Percentiles rank a stretch among this genome's conserved stretches.
Conservation (phyloP, 208 protist species). For the Acanthamoeba sp. region DNA sequence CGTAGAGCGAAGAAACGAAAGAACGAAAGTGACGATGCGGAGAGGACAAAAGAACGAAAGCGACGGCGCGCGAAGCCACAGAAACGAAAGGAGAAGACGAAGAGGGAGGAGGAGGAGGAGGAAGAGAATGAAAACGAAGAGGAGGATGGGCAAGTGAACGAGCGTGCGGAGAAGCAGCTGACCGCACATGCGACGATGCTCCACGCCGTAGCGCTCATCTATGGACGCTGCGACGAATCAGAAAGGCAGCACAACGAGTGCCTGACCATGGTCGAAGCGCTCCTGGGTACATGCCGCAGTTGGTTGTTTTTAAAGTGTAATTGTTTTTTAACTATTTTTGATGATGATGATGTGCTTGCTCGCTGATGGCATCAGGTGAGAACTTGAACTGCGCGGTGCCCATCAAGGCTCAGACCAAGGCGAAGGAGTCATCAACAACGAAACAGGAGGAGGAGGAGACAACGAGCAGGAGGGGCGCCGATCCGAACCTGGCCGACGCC, state of each 20-base stretch:
- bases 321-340: too few relatives aligned
- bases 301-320: too few relatives aligned
- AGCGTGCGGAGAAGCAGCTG: too few relatives aligned
- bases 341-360: too few relatives aligned
- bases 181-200: too few relatives aligned
- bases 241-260: background rate
- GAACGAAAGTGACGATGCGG: background rate
- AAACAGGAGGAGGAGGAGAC: too few relatives aligned
- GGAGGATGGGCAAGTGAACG: background rate
- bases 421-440: too few relatives aligned
- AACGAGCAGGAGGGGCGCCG: background rate
- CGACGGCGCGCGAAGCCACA: background rate
- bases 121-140: background rate
- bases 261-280: too few relatives aligned
- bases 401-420: background rate
- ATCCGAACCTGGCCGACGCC: background rate
- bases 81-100: background rate
- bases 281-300: too few relatives aligned
- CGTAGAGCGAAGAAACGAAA: too few relatives aligned
- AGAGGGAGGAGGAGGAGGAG: background rate
- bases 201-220: too few relatives aligned
- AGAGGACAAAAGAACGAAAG: too few relatives aligned
- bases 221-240: background rate
- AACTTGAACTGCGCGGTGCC: background rate
- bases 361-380: background rate